Conservation (phyloP, 148 eudicot species). For the Rheum nobile region DNA sequence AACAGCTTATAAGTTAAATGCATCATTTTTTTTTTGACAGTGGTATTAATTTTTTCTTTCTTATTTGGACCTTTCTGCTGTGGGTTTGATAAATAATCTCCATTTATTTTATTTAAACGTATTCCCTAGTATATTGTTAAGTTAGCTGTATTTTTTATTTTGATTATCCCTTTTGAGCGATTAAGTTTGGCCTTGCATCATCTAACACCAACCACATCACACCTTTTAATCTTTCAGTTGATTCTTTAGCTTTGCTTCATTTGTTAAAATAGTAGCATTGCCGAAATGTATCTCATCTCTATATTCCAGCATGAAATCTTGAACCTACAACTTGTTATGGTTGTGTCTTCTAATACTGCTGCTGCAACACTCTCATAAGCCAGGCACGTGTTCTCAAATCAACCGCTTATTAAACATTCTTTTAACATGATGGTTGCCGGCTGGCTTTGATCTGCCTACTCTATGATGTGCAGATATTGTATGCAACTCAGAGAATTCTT, state of each 20-base stretch:
- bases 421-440: not conserved
- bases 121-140: not conserved
- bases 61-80: not conserved
- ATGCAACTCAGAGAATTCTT: not conserved
- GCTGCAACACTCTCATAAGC: not conserved
- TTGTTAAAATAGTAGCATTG: not conserved
- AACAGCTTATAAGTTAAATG: not conserved
- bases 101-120: not conserved
- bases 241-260: not conserved
- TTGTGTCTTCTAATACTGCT: not conserved
- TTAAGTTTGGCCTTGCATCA: not conserved
- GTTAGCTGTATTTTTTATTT: not conserved
- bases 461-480: not conserved
- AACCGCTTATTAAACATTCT: not conserved
- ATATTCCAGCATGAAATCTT: not conserved
- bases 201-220: not conserved
- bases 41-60: not conserved
- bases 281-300: not conserved
- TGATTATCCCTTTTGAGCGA: not conserved
- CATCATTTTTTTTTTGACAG: not conserved
- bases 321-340: not conserved
- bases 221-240: not conserved
- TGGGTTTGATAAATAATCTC: not conserved
- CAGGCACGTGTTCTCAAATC: not conserved
- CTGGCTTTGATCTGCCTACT: not conserved